Percentiles rank a stretch among this genome's conserved stretches.
Conservation (phyloP, 2,329 filamentous ascomycete genomes). For the Aspergillus ibericus region DNA sequence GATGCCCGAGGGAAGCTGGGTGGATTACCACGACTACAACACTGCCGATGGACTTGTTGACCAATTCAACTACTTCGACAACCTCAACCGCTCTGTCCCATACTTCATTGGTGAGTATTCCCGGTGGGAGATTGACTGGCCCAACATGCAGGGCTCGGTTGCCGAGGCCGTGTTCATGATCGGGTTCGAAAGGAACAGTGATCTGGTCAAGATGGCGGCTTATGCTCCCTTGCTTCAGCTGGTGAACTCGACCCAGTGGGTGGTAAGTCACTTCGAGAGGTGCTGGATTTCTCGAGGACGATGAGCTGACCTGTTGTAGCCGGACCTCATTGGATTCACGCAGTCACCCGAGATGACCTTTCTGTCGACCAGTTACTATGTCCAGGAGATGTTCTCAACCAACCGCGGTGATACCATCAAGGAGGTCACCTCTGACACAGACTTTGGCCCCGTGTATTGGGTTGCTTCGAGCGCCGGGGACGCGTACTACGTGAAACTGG, state of each 20-base stretch:
- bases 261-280: constrained; percentile 10
- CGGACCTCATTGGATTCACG: constrained; percentile 27
- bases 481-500: constrained; percentile 25
- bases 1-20: constrained; percentile 38
- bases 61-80: constrained; percentile 56
- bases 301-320: constrained; percentile 13
- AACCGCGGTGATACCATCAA: constrained; percentile 26
- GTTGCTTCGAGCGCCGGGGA: constrained; percentile 22
- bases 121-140: constrained; percentile 15
- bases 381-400: constrained; percentile 29
- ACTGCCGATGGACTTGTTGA: constrained; percentile 51
- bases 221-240: constrained; percentile 34
- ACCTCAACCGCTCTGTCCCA: constrained; percentile 38
- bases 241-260: constrained; percentile 32
- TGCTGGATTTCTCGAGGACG: too few species aligned
- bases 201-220: constrained; percentile 30
- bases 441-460: constrained; percentile 32
- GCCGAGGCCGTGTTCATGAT: constrained; percentile 64
- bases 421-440: constrained; percentile 20
- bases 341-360: constrained; percentile 21
- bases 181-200: constrained; percentile 41
- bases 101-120: constrained; percentile 30
- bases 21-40: constrained; percentile 54
- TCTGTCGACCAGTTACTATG: constrained; percentile 30
- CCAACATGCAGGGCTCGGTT: constrained; percentile 50